phyloP scores from a whole-genome alignment of 805 yeast genomes.

The Danielia oregonensis region DNA sequence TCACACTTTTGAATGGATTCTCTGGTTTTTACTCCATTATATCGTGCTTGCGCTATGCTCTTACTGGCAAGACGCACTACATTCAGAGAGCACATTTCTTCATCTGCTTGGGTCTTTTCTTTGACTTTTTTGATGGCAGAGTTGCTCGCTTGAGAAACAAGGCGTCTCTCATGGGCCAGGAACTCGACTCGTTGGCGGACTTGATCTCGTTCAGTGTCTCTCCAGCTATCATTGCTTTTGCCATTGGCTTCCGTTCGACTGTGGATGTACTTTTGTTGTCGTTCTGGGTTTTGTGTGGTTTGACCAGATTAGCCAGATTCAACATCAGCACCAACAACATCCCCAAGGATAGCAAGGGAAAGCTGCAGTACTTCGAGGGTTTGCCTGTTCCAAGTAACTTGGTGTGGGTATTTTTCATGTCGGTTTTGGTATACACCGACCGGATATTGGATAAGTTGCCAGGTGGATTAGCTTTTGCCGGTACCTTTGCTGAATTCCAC shows the following conservation, averaged over 20 bases:
- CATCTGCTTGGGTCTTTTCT: conserved; percentile 86
- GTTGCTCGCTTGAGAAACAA: conserved; percentile 94
- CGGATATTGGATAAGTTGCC: conserved; percentile 56
- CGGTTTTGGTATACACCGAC: conserved; percentile 53
- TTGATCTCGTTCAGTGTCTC: conserved; percentile 92
- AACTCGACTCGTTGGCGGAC: conserved; percentile 94
- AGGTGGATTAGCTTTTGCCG: conserved; percentile 56
- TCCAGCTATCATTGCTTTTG: conserved; percentile 90
- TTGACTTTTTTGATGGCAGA: conserved; percentile 95
- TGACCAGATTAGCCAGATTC: conserved; percentile 91
- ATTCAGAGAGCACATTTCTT: conserved; percentile 86
- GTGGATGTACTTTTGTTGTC: conserved; percentile 72
- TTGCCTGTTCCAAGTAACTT: conserved; percentile 92
- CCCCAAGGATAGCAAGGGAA: conserved; percentile 86
- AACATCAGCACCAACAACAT: conserved; percentile 90
- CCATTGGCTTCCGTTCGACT: conserved; percentile 84
- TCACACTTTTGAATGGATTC: conserved; percentile 90
- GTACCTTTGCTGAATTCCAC: conserved; percentile 68
- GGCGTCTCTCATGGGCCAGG: conserved; percentile 94
- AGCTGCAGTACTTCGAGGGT: conserved; percentile 91
- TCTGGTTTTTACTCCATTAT: conserved; percentile 90
- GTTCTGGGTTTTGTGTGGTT: conserved; percentile 88
- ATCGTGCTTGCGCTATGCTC: conserved; percentile 76
- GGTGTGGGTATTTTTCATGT: conserved; percentile 69
- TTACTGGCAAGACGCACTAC: conserved; percentile 65